Evolutionary conservation across 2,329 filamentous ascomycete genomes (phyloP).

Genomic region (Neurospora sp.): DNA sequence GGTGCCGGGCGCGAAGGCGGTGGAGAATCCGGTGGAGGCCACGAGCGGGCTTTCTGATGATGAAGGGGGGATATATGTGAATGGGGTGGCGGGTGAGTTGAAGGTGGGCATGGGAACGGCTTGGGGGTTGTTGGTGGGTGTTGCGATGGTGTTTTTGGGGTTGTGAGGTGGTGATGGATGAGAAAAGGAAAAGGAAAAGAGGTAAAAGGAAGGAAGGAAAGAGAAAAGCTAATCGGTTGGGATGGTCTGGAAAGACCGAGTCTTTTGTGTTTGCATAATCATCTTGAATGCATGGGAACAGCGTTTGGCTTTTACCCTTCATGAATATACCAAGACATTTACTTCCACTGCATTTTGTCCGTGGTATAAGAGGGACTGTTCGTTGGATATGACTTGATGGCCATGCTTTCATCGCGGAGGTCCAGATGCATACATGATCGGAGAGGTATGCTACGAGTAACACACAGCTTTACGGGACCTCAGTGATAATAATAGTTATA

Average conservation of each 20-base stretch:
- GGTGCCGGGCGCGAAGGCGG: slow-evolving; percentile 45
- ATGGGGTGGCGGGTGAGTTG: not conserved
- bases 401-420: not conserved
- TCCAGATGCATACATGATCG: not conserved
- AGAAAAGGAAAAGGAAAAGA: not conserved
- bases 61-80: not conserved
- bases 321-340: not conserved
- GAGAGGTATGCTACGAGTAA: not conserved
- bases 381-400: not conserved
- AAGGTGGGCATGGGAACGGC: slow-evolving; percentile 16
- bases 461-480: not conserved
- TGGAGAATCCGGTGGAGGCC: slow-evolving; percentile 38
- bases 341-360: not conserved
- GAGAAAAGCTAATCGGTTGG: not conserved
- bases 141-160: not conserved
- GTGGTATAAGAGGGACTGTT: not conserved
- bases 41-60: slow-evolving; percentile 16
- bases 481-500: not conserved
- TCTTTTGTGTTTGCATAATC: not conserved
- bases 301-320: not conserved
- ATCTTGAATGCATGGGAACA: not conserved
- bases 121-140: not conserved
- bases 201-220: not conserved
- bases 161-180: not conserved
- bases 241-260: not conserved